Evolutionary conservation across 169 alveolate species (phyloP), one percentile per base, ranked within the genome.

Genomic region (Theileria equi): DNA sequence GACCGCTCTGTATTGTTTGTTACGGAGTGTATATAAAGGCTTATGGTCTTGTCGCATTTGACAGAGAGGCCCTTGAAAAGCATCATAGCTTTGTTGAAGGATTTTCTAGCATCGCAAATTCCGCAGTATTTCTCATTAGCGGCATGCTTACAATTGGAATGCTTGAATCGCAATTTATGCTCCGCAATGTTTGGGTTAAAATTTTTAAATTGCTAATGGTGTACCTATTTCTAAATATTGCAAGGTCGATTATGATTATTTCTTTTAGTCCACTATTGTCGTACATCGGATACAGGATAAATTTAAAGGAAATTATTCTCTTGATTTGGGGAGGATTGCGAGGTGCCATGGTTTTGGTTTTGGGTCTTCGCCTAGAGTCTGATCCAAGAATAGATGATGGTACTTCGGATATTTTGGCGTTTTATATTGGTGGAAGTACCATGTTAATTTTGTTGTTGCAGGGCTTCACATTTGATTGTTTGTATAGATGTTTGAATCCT

Each of bases 311-410:
- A 69, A 91, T 88, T 32, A 0, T 70, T 66, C 67, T 94, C 49
- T 80, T 94, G 47, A 79, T 90, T 17, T 93, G 94, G 93, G 97
- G 97, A 0, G 98, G 98, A 10, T 81, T 94, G 21, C 80, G 98
- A 29, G 98, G 98, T 0, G 97, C 96, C 54, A 90, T 94, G 19
- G 93, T 91, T 26, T 68, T 94, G 82, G 95, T 93, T 21, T 65
- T 94, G 21, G 97, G 96, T 0, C 81, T 94, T 57, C 88, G 94
- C 19, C 83, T 94, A 23, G 96, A 90, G 59, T 91, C 91, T 19
- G 97, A 91, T 48, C 58, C 65, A 10, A 82, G 79, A 36, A 82
- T 93, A 36, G 77, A 83, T 23, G 74, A 70, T 23, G 74, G 76
- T 36, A 38, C 87, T 10, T 90, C 93, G 43, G 88, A 91, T 60